A percentile compares a stretch with the other conserved stretches of the same genome.
Evolutionary conservation across 176 grass and related monocot species (phyloP).

Genomic region (Aegilops bicornis): DNA sequence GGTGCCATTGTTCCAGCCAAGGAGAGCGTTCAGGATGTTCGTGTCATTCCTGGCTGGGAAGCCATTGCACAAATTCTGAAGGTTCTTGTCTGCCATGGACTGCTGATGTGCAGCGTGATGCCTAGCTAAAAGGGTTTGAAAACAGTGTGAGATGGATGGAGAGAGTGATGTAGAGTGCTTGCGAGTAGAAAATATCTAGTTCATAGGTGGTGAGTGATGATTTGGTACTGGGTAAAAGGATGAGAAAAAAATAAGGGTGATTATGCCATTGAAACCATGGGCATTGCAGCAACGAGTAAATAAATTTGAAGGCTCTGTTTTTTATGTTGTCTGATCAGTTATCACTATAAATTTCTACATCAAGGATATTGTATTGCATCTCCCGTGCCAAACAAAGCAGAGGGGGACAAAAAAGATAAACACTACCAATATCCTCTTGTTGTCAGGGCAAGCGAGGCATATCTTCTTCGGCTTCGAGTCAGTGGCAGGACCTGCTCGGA

Average conservation of each 20-base stretch:
- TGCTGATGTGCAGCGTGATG: constrained; percentile 23
- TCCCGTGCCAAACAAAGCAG: not conserved
- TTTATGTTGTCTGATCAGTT: not conserved
- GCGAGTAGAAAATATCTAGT: constrained; percentile 16
- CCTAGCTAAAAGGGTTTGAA: constrained; percentile 4
- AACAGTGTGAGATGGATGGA: constrained; percentile 5
- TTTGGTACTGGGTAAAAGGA: constrained; percentile 20
- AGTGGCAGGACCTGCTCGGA: not conserved
- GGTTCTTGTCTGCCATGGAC: not conserved
- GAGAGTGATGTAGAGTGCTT: not conserved
- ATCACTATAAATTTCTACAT: not conserved
- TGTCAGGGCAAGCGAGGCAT: constrained; percentile 82
- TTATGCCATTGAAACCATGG: constrained; percentile 49
- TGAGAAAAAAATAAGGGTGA: constrained; percentile 33
- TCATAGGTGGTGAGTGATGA: constrained; percentile 40
- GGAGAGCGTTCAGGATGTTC: too few species aligned
- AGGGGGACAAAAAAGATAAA: not conserved
- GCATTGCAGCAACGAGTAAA: constrained; percentile 15
- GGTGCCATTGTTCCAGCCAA: too few species aligned
- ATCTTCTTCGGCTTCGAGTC: constrained; percentile 80
- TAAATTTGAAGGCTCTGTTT: constrained; percentile 25
- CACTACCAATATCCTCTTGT: constrained; percentile 48
- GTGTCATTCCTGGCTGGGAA: too few species aligned
- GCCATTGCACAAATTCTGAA: too few species aligned
- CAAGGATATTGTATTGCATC: not conserved